Evolutionary conservation across 2,329 filamentous ascomycete genomes (phyloP).

Genomic region (Phialocephala sp.): DNA sequence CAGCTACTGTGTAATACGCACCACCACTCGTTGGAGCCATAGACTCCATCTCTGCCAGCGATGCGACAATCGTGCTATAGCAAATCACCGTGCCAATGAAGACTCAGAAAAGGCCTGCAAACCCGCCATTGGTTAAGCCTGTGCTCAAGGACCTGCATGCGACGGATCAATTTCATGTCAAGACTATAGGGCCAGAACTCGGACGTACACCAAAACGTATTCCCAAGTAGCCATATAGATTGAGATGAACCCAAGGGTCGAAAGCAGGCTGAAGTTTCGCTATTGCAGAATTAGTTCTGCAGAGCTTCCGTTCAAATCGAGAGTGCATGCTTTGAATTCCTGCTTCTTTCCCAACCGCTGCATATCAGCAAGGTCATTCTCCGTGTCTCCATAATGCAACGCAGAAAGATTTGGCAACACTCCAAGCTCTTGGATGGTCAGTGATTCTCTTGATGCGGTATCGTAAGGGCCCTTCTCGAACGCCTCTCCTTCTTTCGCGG

Average conservation of each 20-base stretch:
- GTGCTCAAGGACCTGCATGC: slow-evolving; percentile 40
- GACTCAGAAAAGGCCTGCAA: slow-evolving; percentile 48
- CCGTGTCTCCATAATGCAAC: slow-evolving; percentile 34
- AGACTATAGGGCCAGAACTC: neutral
- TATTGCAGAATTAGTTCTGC: slow-evolving; percentile 26
- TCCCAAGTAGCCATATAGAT: slow-evolving; percentile 53
- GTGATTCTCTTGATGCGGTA: slow-evolving; percentile 21
- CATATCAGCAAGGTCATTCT: slow-evolving; percentile 44
- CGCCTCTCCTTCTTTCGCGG: neutral
- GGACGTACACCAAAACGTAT: slow-evolving; percentile 46
- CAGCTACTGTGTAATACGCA: neutral
- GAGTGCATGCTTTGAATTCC: slow-evolving; percentile 36
- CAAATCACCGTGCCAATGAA: slow-evolving; percentile 46
- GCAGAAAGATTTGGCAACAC: slow-evolving; percentile 6
- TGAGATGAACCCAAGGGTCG: slow-evolving; percentile 50
- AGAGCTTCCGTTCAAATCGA: neutral
- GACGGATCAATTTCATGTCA: neutral
- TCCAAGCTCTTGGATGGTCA: slow-evolving; percentile 20
- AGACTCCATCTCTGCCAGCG: slow-evolving; percentile 39
- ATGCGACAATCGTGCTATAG: slow-evolving; percentile 35
- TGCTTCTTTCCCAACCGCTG: slow-evolving; percentile 41
- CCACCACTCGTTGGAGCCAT: slow-evolving; percentile 38
- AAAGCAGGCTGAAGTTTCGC: slow-evolving; percentile 49
- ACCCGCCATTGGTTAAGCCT: slow-evolving; percentile 38
- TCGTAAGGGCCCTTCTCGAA: slow-evolving; percentile 14